Evolutionary conservation across 768 basidiomycete genomes (phyloP).

Genomic region (Calvatia gigantea): DNA sequence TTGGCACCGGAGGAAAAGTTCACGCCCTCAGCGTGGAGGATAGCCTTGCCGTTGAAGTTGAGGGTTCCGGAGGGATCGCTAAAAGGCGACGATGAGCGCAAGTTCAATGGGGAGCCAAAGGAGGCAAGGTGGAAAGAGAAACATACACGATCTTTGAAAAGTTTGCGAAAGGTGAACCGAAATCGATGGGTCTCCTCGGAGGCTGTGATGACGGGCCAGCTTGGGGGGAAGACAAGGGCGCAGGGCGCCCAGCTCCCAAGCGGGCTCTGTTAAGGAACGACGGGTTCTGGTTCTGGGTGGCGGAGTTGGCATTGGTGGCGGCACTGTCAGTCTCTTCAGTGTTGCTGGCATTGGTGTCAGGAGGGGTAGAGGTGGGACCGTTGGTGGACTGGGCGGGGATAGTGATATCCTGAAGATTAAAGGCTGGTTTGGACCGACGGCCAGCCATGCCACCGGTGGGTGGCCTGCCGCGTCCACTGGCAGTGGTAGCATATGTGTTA

Average conservation of each 20-base stretch:
- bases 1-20: conserved; percentile 87
- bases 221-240: neutral
- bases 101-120: neutral
- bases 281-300: neutral
- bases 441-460: conserved; percentile 32
- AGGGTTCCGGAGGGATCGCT: conserved; percentile 97
- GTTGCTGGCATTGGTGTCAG: conserved; percentile 1
- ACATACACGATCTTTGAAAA: conserved; percentile 93
- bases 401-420: conserved; percentile 61
- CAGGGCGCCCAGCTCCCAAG: conserved; percentile 52
- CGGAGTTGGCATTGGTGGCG: neutral
- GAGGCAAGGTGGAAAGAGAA: conserved; percentile 12
- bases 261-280: conserved; percentile 3
- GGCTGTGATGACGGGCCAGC: neutral
- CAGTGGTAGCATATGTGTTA: conserved; percentile 20
- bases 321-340: neutral
- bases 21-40: conserved; percentile 83
- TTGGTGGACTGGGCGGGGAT: neutral
- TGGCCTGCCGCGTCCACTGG: conserved; percentile 5
- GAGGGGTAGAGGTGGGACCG: neutral
- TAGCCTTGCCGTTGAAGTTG: conserved; percentile 90
- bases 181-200: conserved; percentile 23
- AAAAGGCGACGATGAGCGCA: neutral
- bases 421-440: conserved; percentile 48
- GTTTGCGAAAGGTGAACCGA: conserved; percentile 83